Conservation (phyloP, 148 eudicot species). For the Camellia sinensis region DNA sequence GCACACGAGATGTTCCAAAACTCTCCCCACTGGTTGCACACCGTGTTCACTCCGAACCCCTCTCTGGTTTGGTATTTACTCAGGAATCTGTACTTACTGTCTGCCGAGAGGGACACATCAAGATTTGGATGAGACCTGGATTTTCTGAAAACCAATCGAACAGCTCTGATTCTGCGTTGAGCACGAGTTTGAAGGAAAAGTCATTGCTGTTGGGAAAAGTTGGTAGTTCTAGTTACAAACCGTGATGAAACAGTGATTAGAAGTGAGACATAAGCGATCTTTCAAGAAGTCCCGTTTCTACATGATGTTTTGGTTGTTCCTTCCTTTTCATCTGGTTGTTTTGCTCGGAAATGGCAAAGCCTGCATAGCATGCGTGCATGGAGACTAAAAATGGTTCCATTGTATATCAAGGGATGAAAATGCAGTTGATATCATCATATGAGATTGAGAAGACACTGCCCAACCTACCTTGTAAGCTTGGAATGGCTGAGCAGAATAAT, state of each 20-base stretch:
- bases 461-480: not conserved
- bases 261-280: not conserved
- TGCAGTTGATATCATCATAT: not conserved
- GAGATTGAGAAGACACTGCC: not conserved
- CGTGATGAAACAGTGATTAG: conserved; percentile 8
- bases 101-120: conserved; percentile 78
- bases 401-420: not conserved
- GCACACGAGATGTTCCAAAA: conserved; percentile 80
- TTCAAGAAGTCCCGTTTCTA: not conserved
- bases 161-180: conserved; percentile 39
- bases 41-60: conserved; percentile 74
- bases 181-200: conserved; percentile 45
- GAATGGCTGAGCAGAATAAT: conserved; percentile 7
- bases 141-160: conserved; percentile 49
- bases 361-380: not conserved
- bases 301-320: not conserved
- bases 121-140: conserved; percentile 75
- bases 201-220: conserved; percentile 30
- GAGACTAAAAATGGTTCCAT: not conserved
- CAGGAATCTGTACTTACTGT: conserved; percentile 66
- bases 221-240: conserved; percentile 32
- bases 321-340: conserved; percentile 2
- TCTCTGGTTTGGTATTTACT: conserved; percentile 69
- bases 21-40: conserved; percentile 71
- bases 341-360: conserved; percentile 1